Evolutionary conservation across 2,329 filamentous ascomycete species (phyloP), one percentile per base, ranked within the genome.

Genomic region (Diaporthe ampelina): DNA sequence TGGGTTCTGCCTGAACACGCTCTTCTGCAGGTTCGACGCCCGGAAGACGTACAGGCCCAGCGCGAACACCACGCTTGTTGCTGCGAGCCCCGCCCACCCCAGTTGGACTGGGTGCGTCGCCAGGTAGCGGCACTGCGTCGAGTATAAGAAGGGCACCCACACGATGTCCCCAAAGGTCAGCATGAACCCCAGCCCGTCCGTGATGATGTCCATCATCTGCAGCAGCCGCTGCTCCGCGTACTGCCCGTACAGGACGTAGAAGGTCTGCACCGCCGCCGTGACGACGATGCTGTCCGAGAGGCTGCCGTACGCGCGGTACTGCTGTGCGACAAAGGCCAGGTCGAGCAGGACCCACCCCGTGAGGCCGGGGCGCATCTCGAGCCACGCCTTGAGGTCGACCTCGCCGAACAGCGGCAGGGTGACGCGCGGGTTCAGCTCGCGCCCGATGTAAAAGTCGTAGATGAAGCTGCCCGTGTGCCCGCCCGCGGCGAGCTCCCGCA

Each of bases 371-470:
- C 95, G 91, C 79, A 97, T 88, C 83, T 97, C 95, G 81, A 93
- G 92, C 83, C 92, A 97, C 73, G 91, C 88, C 84, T 97, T 97
- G 83, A 97, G 92, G 80, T 98, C 95, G 57, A 97, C 88, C 77
- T 94, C 93, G 70, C 94, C 94, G 75, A 97, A 88, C 70, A 95
- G 83, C 2, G 94, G 94, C 29, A 97, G 84, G 0, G 88, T 90
- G 75, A 95, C 83, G 59, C 95, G 94, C 4, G 95, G 95, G 83
- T 97, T 98, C 75, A 97, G 90, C 82, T 97, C 95, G 40, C 95
- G 93, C 32, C 95, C 95, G 77, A 97, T 97, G 84, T 94, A 97
- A 91, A 94, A 97, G 83, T 97, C 95, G 81, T 97, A 97, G 35
- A 97, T 84, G 77, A 94, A 84, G 82, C 95, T 97, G 69, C 95